These are phyloP conservation scores for Chrysosporium queenslandicum DNA, from an alignment of 2,329 filamentous ascomycete genomes.

Conservation along the genomic window DNA sequence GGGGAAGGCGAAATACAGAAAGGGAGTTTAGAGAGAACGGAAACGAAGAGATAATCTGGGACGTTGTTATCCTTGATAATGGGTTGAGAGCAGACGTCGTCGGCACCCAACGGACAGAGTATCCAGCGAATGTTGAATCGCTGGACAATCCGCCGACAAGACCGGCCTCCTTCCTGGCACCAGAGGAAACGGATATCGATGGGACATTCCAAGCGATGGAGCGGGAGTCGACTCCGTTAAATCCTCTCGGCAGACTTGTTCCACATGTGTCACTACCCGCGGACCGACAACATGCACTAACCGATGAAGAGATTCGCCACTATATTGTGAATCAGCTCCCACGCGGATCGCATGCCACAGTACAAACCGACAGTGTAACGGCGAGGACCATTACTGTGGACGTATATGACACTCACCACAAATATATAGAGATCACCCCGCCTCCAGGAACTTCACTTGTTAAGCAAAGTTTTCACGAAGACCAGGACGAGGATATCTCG, in stretches of 20 bases:
- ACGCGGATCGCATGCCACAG: slow-evolving; percentile 34
- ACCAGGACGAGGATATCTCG: slow-evolving; percentile 37
- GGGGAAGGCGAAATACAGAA: slow-evolving; percentile 38
- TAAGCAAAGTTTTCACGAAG: slow-evolving; percentile 40
- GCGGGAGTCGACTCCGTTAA: slow-evolving; percentile 23
- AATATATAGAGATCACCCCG: slow-evolving; percentile 34
- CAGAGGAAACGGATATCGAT: slow-evolving; percentile 26
- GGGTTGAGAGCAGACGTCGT: slow-evolving; percentile 40
- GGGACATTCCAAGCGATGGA: slow-evolving; percentile 33
- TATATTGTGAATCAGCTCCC: slow-evolving; percentile 41
- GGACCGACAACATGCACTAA: slow-evolving; percentile 31
- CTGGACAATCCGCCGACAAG: slow-evolving; percentile 40
- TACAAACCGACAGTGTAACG: slow-evolving; percentile 36
- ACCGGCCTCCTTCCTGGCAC: slow-evolving; percentile 43
- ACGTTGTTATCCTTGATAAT: slow-evolving; percentile 40
- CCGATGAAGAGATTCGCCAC: slow-evolving; percentile 38
- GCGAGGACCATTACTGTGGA: slow-evolving; percentile 41
- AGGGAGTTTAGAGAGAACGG: slow-evolving; percentile 32
- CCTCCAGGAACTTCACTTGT: slow-evolving; percentile 40
- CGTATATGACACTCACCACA: slow-evolving; percentile 31
- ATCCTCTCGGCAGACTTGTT: slow-evolving; percentile 18
- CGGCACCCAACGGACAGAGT: slow-evolving; percentile 31
- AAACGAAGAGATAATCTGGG: slow-evolving; percentile 40
- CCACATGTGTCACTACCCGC: slow-evolving; percentile 27
- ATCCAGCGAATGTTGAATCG: slow-evolving; percentile 35